phyloP scores from a whole-genome alignment of 2,329 filamentous ascomycete species.

The Scytalidium sp. region DNA sequence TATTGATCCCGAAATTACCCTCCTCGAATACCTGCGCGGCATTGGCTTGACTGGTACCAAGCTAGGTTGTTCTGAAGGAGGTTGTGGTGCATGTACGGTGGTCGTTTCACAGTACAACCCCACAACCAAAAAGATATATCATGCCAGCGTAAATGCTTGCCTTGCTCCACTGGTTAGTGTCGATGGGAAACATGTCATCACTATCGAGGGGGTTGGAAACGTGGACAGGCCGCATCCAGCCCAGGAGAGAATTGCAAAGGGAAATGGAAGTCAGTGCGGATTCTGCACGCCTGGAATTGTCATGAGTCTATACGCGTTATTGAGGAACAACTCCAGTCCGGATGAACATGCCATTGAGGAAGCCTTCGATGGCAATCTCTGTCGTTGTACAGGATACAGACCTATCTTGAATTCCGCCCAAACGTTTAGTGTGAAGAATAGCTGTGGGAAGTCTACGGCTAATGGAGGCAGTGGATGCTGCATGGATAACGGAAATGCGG shows the following conservation, averaged over 20 bases:
- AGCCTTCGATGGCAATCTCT: slow-evolving; percentile 95
- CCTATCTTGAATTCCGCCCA: slow-evolving; percentile 93
- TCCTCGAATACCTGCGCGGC: slow-evolving; percentile 89
- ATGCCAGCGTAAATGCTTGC: slow-evolving; percentile 95
- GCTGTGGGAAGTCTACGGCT: slow-evolving; percentile 46
- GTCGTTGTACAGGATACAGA: slow-evolving; percentile 91
- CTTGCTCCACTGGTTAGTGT: slow-evolving; percentile 88
- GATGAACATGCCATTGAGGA: slow-evolving; percentile 86
- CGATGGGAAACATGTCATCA: slow-evolving; percentile 97
- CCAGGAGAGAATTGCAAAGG: slow-evolving; percentile 87
- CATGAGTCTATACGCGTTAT: slow-evolving; percentile 92
- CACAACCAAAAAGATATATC: slow-evolving; percentile 80
- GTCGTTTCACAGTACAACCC: slow-evolving; percentile 93
- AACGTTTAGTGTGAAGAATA: slow-evolving; percentile 63
- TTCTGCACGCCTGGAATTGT: slow-evolving; percentile 98
- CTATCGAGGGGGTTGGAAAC: slow-evolving; percentile 92
- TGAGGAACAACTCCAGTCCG: slow-evolving; percentile 79
- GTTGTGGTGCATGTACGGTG: slow-evolving; percentile 94
- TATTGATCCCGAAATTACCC: slow-evolving; percentile 85
- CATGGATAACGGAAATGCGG: slow-evolving; percentile 58
- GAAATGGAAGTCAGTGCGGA: slow-evolving; percentile 86
- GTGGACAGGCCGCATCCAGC: slow-evolving; percentile 82
- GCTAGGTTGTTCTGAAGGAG: slow-evolving; percentile 92
- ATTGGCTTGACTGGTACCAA: slow-evolving; percentile 95
- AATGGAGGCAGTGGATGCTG: slow-evolving; percentile 62